Base-by-base conservation (phyloP, 306 rosid species). In the Medicago lupulina region DNA sequence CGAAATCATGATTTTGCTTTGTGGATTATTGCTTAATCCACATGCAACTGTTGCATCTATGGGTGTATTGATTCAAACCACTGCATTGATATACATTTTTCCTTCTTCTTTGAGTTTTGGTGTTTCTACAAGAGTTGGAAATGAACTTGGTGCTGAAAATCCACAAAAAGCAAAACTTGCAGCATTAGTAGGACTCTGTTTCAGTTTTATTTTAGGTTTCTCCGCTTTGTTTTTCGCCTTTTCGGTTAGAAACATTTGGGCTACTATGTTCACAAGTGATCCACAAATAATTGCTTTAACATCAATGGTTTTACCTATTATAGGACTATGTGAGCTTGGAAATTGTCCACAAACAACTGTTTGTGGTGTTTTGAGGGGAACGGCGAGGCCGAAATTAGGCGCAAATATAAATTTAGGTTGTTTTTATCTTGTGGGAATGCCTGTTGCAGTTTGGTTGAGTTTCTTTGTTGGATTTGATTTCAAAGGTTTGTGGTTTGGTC, bases 11-110 rank as follows among this genome's bases (percentile, higher is more conserved):
- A 92, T 90, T 64, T 67, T 95, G n/a, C 77, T 95, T 0, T 92
- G 98, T 49, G 98, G 97, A 1, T 79, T 95, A 40, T 85, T 95
- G 60, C 60, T 90, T 19, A 85, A 92, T 47, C 98, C 98, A 1
- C 93, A 87, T 50, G 96, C 90, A 73, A 92, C 97, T 2, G 96
- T 92, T 21, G 97, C 96, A 0, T 95, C 98, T 0, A 95, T 95
- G 98, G 98, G 98, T 8, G 83, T 95, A 74, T 17, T 95, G 79
- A 95, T 95, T 34, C 98, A 95, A 73, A 90, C 96, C 16, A 95
- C 98, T 0, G 89, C 97, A 1, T 71, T 95, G 73, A 89, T 95
- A 17, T 95, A 95, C 91, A 90, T 95, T 85, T 95, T 92, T 51
- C 97, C 98, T 0, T 92, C 97, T 39, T 94, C 98, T 0, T 14